phyloP scores from a whole-genome alignment of 2,329 filamentous ascomycete genomes.

The Fusarium torulosum region DNA sequence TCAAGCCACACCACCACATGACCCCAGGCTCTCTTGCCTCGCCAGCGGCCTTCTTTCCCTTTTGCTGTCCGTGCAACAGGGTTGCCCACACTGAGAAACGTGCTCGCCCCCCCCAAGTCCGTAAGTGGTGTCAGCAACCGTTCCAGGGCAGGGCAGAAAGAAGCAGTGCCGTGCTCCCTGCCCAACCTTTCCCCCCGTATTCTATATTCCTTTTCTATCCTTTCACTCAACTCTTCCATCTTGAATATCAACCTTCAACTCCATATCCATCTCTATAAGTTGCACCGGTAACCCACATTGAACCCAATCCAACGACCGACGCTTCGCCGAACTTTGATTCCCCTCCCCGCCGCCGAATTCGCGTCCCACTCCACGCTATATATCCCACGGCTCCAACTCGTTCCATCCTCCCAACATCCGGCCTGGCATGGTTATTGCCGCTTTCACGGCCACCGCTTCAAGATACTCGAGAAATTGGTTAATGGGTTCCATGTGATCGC shows the following conservation, averaged over 20 bases:
- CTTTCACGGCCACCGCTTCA: slow-evolving; percentile 26
- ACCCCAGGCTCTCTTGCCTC: slow-evolving; percentile 7
- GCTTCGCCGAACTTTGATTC: slow-evolving; percentile 1
- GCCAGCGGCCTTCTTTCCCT: slow-evolving; percentile 11
- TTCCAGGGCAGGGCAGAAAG: slow-evolving; percentile 39
- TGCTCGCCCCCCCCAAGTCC: slow-evolving; percentile 19
- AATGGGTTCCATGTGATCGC: slow-evolving; percentile 47
- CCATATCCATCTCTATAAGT: slow-evolving; percentile 7
- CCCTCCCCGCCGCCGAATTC: slow-evolving; percentile 25
- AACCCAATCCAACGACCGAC: neutral
- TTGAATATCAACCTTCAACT: neutral
- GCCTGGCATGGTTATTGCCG: slow-evolving; percentile 40
- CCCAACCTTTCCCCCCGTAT: slow-evolving; percentile 36
- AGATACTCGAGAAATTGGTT: slow-evolving; percentile 6
- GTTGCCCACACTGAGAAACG: slow-evolving; percentile 27
- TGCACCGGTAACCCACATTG: neutral
- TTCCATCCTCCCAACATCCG: slow-evolving; percentile 7
- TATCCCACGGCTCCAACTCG: slow-evolving; percentile 13
- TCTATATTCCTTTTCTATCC: slow-evolving; percentile 19
- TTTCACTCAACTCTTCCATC: slow-evolving; percentile 17
- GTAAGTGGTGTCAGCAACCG: slow-evolving; percentile 31
- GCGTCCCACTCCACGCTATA: slow-evolving; percentile 33
- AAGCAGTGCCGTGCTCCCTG: slow-evolving; percentile 31
- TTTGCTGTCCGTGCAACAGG: slow-evolving; percentile 27
- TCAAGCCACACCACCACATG: slow-evolving; percentile 29